Percentiles rank a stretch among this genome's conserved stretches.
Evolutionary conservation across 257 asterid species (phyloP).

Genomic region (Solanum pinnatisectum): DNA sequence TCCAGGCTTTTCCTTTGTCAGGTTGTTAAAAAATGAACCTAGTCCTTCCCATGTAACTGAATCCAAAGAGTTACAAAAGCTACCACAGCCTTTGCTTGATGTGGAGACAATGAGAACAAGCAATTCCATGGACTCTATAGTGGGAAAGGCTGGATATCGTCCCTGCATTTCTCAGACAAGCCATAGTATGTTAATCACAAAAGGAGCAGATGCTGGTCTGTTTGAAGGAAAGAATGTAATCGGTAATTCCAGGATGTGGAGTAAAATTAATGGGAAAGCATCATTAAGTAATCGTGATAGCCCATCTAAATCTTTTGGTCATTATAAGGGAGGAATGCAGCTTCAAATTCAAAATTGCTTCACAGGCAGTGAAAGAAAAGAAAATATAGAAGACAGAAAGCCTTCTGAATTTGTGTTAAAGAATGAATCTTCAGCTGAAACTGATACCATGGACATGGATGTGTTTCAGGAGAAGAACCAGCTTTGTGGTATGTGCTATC

Average conservation of each 20-base stretch:
- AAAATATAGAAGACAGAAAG: constrained; percentile 11
- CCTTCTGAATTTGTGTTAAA: constrained; percentile 16
- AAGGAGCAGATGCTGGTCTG: constrained; percentile 23
- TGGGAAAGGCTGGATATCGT: constrained; percentile 10
- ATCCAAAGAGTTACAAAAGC: constrained; percentile 4
- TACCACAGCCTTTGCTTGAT: constrained; percentile 22
- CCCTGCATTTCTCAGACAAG: constrained; percentile 50
- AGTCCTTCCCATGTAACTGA: neutral
- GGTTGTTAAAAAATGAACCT: neutral
- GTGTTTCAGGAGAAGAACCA: constrained; percentile 22
- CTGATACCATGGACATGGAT: constrained; percentile 49
- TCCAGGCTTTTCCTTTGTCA: constrained; percentile 9
- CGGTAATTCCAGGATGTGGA: constrained; percentile 7
- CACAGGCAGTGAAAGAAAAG: constrained; percentile 28
- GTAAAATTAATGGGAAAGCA: constrained; percentile 12
- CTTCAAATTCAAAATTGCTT: constrained; percentile 32
- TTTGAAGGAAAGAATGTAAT: constrained; percentile 17
- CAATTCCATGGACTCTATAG: constrained; percentile 30
- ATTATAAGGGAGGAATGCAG: constrained; percentile 25
- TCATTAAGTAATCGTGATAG: constrained; percentile 9
- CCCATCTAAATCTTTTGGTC: constrained; percentile 20
- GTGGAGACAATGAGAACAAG: constrained; percentile 40
- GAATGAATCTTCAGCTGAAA: constrained; percentile 76
- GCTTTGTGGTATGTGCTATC: constrained; percentile 21
- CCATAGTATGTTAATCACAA: constrained; percentile 30